Evolutionary conservation across 768 basidiomycete genomes (phyloP).

Genomic region (Leccinum variicolor): DNA sequence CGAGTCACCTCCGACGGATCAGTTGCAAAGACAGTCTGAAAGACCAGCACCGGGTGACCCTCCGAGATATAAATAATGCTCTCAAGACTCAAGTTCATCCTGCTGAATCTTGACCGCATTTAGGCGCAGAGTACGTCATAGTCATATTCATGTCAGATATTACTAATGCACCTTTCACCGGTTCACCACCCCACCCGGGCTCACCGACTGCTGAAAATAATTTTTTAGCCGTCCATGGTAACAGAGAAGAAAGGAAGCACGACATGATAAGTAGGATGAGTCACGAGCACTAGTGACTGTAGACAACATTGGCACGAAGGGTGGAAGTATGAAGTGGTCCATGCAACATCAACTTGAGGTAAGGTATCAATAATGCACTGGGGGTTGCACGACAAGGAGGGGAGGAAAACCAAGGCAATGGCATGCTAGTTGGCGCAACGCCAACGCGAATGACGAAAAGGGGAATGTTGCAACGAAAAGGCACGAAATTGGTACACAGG

Average conservation of each 20-base stretch:
- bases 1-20: slow-evolving; percentile 64
- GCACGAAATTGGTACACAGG: too few relatives aligned
- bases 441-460: not conserved
- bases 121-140: not conserved
- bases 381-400: not conserved
- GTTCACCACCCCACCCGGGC: too few relatives aligned
- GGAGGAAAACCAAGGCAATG: not conserved
- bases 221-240: not conserved
- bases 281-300: too few relatives aligned
- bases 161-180: not conserved
- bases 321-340: too few relatives aligned
- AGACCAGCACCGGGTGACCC: slow-evolving; percentile 74
- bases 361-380: not conserved
- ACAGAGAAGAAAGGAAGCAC: too few relatives aligned
- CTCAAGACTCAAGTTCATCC: slow-evolving; percentile 85
- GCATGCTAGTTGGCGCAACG: not conserved
- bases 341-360: too few relatives aligned
- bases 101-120: slow-evolving; percentile 81
- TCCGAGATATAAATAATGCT: slow-evolving; percentile 42
- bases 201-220: not conserved
- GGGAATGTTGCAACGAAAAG: too few relatives aligned
- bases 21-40: slow-evolving; percentile 90
- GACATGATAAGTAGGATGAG: too few relatives aligned
- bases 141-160: not conserved
- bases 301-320: too few relatives aligned